Evolutionary conservation across 805 yeast genomes (phyloP), one percentile per base, ranked within the genome.

Genomic region (Yamadazyma takamatsuzukensis): DNA sequence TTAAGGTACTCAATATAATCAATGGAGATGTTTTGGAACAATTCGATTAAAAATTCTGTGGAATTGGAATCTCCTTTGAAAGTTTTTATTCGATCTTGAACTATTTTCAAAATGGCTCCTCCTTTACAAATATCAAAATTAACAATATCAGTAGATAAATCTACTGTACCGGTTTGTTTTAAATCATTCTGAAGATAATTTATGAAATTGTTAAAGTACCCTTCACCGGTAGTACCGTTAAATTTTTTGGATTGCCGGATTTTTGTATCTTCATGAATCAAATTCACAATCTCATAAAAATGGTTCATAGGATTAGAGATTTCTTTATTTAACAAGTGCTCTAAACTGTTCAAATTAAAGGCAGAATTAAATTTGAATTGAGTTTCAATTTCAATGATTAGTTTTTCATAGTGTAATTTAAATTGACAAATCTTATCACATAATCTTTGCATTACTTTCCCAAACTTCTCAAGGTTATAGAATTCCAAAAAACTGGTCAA

Each of bases 371-470:
- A 54, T 17, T 62, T 56, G 54, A 76, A 76, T 27, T 70, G 71
- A n/a, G 59, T 52, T 43, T 83, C 88, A n/a, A 82, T 61, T 4
- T 62, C 49, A 11, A 69, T 24, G 8, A 69, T 41, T 3, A 60
- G 49, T 22, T 32, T 36, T 27, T 59, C 59, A 43, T 61, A 64
- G 22, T 32, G 29, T 4, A 27, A 25, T 14, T 58, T 32, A 29
- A 59, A 54, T 21, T 45, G 45, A n/a, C 29, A 24, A 13, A 88
- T 68, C 25, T 76, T 76, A 33, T 60, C 68, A 39, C 93, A 84
- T 5, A 93, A 59, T 3, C 83, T 72, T 45, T 88, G 95, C 33
- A 83, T 68, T 1, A 83, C 80, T 32, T 73, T 71, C 0, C 98
- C 98, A 49, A 74, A 77, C 15, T 52, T 49, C 4, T 64, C 61